phyloP scores from a whole-genome alignment of 371 early-diverging fungal species.

The Lichtheimia ornata region DNA sequence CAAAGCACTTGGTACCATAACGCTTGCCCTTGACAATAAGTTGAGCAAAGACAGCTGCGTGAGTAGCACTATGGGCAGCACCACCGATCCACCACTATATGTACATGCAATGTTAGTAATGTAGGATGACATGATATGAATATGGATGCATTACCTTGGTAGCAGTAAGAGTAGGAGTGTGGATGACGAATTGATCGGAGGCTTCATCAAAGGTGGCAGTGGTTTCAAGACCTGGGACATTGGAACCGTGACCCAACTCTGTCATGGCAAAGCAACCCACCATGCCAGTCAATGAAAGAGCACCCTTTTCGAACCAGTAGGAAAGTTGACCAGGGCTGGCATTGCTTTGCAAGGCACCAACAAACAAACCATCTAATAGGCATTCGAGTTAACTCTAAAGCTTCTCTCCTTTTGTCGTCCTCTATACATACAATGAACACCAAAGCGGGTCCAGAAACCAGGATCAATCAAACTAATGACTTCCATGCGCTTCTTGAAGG shows the following conservation, averaged over 20 bases:
- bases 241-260: slow-evolving; percentile 88
- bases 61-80: slow-evolving; percentile 85
- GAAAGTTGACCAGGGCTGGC: slow-evolving; percentile 85
- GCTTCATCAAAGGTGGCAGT: slow-evolving; percentile 88
- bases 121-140: too few relatives aligned
- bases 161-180: slow-evolving; percentile 88
- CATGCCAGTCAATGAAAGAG: slow-evolving; percentile 78
- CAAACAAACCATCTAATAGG: slow-evolving; percentile 74
- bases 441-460: slow-evolving; percentile 91
- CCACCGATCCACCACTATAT: slow-evolving; percentile 95
- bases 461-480: slow-evolving; percentile 82
- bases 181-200: slow-evolving; percentile 85
- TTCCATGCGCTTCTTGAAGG: slow-evolving; percentile 82
- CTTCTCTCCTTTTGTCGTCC: neutral
- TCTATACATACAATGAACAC: slow-evolving; percentile 74
- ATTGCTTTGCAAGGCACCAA: slow-evolving; percentile 87
- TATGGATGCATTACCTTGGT: slow-evolving; percentile 58
- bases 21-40: slow-evolving; percentile 75
- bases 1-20: slow-evolving; percentile 80
- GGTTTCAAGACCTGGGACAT: slow-evolving; percentile 92
- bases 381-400: neutral
- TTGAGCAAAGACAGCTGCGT: slow-evolving; percentile 80
- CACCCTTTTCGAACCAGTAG: slow-evolving; percentile 90
- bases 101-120: too few relatives aligned
- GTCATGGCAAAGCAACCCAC: slow-evolving; percentile 94